Evolutionary conservation across 441 rosid species (phyloP).

Genomic region (Capsella rubella): DNA sequence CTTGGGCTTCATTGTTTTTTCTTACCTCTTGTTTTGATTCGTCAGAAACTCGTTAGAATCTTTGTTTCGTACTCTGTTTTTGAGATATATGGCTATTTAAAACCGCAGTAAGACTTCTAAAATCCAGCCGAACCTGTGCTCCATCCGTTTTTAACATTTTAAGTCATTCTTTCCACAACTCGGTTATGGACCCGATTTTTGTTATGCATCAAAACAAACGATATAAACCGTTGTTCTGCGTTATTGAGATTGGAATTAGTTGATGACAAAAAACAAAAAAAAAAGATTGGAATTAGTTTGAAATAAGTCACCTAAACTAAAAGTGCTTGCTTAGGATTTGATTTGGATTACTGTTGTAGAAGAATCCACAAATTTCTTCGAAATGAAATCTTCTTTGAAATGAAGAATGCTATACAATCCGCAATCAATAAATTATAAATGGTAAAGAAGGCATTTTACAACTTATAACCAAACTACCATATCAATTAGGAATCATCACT

Average conservation of each 20-base stretch:
- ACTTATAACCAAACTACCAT: background rate
- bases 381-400: no score
- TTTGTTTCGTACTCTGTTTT: slow-evolving; percentile 14
- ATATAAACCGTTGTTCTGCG: background rate
- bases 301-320: background rate
- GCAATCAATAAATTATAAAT: no score
- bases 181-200: background rate
- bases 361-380: no score
- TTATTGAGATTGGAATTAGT: background rate
- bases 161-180: background rate
- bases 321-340: no score
- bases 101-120: background rate
- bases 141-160: background rate
- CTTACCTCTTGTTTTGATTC: slow-evolving; percentile 3
- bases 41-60: slow-evolving; percentile 18
- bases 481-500: background rate
- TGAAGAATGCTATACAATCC: no score
- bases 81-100: slow-evolving; percentile 12
- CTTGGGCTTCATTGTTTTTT: slow-evolving; percentile 12
- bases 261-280: no score
- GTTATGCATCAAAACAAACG: background rate
- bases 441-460: background rate
- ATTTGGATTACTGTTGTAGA: no score
- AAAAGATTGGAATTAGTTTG: no score
- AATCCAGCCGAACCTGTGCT: background rate